Base-by-base conservation (phyloP, 371 early-diverging fungal species). In the Sporodiniella umbellata region DNA sequence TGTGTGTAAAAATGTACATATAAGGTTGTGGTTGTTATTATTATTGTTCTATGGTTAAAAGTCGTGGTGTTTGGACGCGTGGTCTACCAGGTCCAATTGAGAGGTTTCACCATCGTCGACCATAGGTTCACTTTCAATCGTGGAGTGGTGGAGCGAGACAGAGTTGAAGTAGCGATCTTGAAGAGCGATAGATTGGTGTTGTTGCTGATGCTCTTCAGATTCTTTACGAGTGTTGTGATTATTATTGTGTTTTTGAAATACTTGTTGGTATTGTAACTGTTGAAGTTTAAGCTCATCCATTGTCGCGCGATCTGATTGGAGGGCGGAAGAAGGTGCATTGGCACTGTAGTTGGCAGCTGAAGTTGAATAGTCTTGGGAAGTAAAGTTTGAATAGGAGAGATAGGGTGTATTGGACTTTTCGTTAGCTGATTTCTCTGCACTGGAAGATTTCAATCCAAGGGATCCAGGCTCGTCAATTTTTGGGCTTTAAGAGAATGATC, bases 271-370 rank as follows among this genome's bases (percentile, higher is more conserved):
- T 43, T 60, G 61, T 1, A 60, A 33, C 46, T 60, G 61, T 14
- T 60, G 61, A n/a, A 55, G n/a, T 33, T 56, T 62, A 17, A 62
- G 26, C 15, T 57, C 62, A 43, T 62, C 62, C 30, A 57, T 53
- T 7, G 62, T 50, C 14, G 35, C 56, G n/a, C 52, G 42, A 17
- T 52, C 53, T 25, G 48, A 21, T n/a, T n/a, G n/a, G n/a, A n/a
- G n/a, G n/a, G n/a, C n/a, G n/a, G n/a, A n/a, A n/a, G n/a, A n/a
- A n/a, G n/a, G n/a, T n/a, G n/a, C n/a, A n/a, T n/a, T n/a, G n/a
- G n/a, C n/a, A n/a, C n/a, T n/a, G n/a, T n/a, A n/a, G n/a, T n/a
- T n/a, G n/a, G n/a, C n/a, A n/a, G n/a, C 11, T 1, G 46, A 33
- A n/a, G 48, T 45, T 0, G 61, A 48, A 18, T 60, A 60, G 24